These are phyloP conservation scores for Xylaria hypoxylon DNA, from an alignment of 2,329 filamentous ascomycete genomes.

Conservation along the genomic window DNA sequence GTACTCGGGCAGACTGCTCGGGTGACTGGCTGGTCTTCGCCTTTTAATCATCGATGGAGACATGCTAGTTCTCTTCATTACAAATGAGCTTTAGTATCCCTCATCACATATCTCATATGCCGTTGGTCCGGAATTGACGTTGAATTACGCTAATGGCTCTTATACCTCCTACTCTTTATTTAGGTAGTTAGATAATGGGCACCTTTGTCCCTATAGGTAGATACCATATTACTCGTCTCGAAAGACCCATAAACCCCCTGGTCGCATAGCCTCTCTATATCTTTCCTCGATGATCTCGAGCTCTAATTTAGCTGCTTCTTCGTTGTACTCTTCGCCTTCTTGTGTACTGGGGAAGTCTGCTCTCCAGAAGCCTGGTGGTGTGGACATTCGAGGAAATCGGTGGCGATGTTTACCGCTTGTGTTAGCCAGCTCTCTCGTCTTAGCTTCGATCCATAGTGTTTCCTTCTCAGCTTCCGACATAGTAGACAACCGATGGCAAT, in stretches of 20 bases:
- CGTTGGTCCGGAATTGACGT: background rate
- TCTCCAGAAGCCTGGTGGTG: conserved; percentile 91
- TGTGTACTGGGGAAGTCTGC: conserved; percentile 91
- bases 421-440: conserved; percentile 78
- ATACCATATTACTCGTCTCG: conserved; percentile 73
- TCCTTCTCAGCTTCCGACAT: conserved; percentile 72
- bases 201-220: conserved; percentile 6
- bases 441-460: conserved; percentile 79
- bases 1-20: too few species aligned
- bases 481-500: conserved; percentile 66
- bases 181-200: conserved; percentile 7
- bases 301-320: conserved; percentile 73
- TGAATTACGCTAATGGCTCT: background rate
- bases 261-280: conserved; percentile 83
- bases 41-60: too few species aligned
- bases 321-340: conserved; percentile 74
- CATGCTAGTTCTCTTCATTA: too few species aligned
- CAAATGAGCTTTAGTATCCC: too few species aligned
- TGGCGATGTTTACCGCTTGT: conserved; percentile 82
- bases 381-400: conserved; percentile 74
- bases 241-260: conserved; percentile 82
- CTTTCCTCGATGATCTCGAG: conserved; percentile 75
- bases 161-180: background rate
- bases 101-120: background rate
- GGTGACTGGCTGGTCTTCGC: too few species aligned